Percentiles rank a stretch among this genome's conserved stretches.
Evolutionary conservation across 2,329 filamentous ascomycete species (phyloP).

Genomic region (Talaromyces funiculosus): DNA sequence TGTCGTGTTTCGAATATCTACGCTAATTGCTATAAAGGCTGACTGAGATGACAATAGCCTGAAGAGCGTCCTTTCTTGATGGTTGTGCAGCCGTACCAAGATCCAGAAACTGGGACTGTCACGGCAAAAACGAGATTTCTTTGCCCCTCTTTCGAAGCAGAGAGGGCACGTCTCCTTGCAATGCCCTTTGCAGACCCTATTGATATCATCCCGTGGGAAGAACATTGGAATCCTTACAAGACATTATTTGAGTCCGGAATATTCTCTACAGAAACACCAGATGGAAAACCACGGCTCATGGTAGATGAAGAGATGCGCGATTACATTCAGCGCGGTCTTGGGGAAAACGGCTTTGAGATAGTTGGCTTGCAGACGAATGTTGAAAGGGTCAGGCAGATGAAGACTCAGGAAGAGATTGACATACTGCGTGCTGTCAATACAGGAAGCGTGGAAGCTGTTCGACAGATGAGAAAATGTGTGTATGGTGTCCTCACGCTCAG

Average conservation of each 20-base stretch:
- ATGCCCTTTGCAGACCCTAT: conserved; percentile 52
- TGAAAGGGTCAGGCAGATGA: conserved; percentile 55
- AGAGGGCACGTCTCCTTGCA: conserved; percentile 52
- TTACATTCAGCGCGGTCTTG: conserved; percentile 56
- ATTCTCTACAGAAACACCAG: conserved; percentile 22
- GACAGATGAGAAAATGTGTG: conserved; percentile 48
- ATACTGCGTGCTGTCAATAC: conserved; percentile 59
- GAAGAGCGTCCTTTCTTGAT: conserved; percentile 61
- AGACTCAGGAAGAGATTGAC: conserved; percentile 52
- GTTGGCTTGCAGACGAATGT: conserved; percentile 50
- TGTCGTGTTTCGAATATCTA: too few relatives aligned
- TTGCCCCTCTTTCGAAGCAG: conserved; percentile 56
- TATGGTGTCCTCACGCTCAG: background rate
- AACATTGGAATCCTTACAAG: conserved; percentile 59
- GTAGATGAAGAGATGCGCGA: conserved; percentile 61
- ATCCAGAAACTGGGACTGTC: conserved; percentile 35
- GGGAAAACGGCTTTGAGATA: conserved; percentile 50
- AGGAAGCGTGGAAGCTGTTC: conserved; percentile 56
- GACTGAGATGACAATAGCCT: conserved; percentile 34
- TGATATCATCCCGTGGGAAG: conserved; percentile 56
- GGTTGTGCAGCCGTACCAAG: conserved; percentile 48
- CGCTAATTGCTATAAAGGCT: background rate
- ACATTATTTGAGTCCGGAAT: conserved; percentile 47
- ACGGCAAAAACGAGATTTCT: conserved; percentile 55
- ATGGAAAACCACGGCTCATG: conserved; percentile 45